Base-by-base conservation (phyloP, 352 stramenopile genomes). In the Globisporangium yorkense region DNA sequence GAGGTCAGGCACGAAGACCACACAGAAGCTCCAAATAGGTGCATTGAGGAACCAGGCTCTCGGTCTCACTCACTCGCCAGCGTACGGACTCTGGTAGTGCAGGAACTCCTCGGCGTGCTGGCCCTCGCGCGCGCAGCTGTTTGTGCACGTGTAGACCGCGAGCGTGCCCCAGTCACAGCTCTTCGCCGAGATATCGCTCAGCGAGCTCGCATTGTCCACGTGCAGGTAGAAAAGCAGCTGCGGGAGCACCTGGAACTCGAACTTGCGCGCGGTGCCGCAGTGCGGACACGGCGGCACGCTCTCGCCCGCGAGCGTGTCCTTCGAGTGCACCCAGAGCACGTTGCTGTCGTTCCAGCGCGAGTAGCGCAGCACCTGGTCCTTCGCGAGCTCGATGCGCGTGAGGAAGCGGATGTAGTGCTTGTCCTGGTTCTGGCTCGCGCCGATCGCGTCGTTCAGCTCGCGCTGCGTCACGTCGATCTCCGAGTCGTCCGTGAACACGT, bases 201-300 rank as follows among this genome's bases (percentile, higher is more conserved):
- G 70, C 35, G 77, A 83, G 44, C 73, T 77, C 15, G 72, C 60
- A 46, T 84, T 66, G 67, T 96, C 78, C 40, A 96, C 76, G 29
- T 88, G 66, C 40, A 98, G 63, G 64, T 96, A 97, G 67, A 96
- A 95, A 0, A 98, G 61, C 48, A 98, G 84, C 75, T 98, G 94
- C 0, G 94, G 94, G 59, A 98, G 79, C 61, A 98, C 79, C 65
- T 98, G 94, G 62, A 97, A 98, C 75, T 98, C 94, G 61, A 98
- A 98, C 56, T 86, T 77, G 27, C 94, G 88, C 29, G 67, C 59
- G 27, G 73, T 70, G 29, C 89, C 87, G 65, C 94, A 98, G 13
- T 74, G 77, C 33, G 77, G 41, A 61, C 94, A 98, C 20, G 68
- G 48, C 6, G 87, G 90, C 18, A 95, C 75, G 13, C 61, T 57